Conservation (phyloP, 352 stramenopile species). For the Globisporangium emineosum region DNA sequence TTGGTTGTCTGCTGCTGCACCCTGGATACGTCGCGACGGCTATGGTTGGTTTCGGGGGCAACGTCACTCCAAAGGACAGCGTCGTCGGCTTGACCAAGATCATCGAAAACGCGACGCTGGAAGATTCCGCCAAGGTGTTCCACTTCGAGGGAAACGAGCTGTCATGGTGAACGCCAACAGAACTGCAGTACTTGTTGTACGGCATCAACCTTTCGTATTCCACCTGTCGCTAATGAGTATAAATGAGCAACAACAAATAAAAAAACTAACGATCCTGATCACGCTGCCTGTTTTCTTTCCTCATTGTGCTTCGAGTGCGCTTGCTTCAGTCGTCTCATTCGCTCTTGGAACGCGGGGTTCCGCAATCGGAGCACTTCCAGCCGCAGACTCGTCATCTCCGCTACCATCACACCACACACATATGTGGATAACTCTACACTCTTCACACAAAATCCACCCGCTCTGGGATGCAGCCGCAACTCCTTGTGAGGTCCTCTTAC, state of each 20-base stretch:
- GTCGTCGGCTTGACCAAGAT: slow-evolving; percentile 48
- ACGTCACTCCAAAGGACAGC: slow-evolving; percentile 40
- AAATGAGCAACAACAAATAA: background rate
- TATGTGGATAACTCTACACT: no score
- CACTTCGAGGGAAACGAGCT: slow-evolving; percentile 50
- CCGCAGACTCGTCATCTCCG: slow-evolving; percentile 14
- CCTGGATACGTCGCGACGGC: slow-evolving; percentile 62
- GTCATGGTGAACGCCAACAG: slow-evolving; percentile 39
- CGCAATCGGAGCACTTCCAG: slow-evolving; percentile 15
- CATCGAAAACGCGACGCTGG: slow-evolving; percentile 46
- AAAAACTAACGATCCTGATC: background rate
- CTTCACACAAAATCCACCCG: background rate
- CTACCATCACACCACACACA: slow-evolving; percentile 1
- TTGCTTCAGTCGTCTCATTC: slow-evolving; percentile 12
- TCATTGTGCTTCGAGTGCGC: background rate
- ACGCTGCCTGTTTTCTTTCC: no score
- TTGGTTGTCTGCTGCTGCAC: slow-evolving; percentile 56
- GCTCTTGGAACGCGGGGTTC: slow-evolving; percentile 17
- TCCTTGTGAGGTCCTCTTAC: no score
- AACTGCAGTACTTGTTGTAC: background rate
- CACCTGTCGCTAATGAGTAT: background rate
- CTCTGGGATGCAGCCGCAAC: no score
- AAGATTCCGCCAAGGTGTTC: slow-evolving; percentile 49
- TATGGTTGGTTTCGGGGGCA: slow-evolving; percentile 47
- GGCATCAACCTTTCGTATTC: background rate